Evolutionary conservation across 495 filamentous ascomycete genomes (phyloP), one percentile per base, ranked within the genome.

Genomic region (Mycothermus thermophilus): DNA sequence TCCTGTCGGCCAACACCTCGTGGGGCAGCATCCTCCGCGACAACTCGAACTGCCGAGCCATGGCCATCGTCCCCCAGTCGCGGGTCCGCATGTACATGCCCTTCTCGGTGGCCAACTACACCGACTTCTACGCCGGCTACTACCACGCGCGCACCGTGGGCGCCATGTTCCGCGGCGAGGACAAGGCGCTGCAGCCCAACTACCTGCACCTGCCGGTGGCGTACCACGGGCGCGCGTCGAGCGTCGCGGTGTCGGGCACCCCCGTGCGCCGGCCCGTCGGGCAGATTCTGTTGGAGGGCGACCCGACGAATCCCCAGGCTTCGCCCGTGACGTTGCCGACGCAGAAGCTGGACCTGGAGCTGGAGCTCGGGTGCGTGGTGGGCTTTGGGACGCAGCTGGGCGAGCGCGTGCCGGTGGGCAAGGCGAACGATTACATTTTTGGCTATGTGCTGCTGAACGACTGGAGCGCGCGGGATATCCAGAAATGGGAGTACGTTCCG

Each of bases 91-190:
- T 73, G 53, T 81, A 93, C 38, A 52, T 95, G 10, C 88, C 88
- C 4, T 75, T 96, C 74, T 66, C 69, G 21, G 85, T 94, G 35
- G 81, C 83, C n/a, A 85, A 95, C 53, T 96, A 96, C 58, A 92
- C 88, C 9, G 88, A 96, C 59, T 96, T 96, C 64, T 96, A 84
- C 59, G 88, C 80, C n/a, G 88, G 88, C 17, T 58, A 77, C 34
- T 77, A 93, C 50, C 88, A 96, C 58, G 88, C 88, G 25, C 79
- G 74, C 61, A 79, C 81, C 36, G 69, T 80, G n/a, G 79, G 83
- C 1, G 66, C 68, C 15, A 62, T 95, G 34, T 90, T 94, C 64
- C 77, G 87, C n/a, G 85, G 84, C 0, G 68, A 74, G 0, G 66
- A 75, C 21, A 80, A 83, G 40, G 83, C 85, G 0, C 62, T 96